Base-by-base conservation (phyloP, 192 early-diverging fungal species). In the Jimgerdemannia lactiflua region DNA sequence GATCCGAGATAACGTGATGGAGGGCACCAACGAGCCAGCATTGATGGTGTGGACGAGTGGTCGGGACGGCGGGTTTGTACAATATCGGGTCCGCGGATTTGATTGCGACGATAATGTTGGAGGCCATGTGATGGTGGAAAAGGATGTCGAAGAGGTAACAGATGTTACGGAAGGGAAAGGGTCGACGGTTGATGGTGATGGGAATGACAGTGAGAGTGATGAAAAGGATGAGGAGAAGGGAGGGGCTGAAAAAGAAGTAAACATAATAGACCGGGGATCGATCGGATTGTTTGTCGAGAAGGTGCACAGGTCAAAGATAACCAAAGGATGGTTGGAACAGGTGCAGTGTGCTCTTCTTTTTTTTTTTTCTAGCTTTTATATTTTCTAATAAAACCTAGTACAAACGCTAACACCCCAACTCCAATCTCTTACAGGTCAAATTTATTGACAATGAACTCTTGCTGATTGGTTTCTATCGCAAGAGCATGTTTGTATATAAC, bases 261-360 rank as follows among this genome's bases (percentile, higher is more conserved):
- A 29, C 29, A 29, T 29, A 29, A 29, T 29, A 29, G 29, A 29
- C 29, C 29, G 29, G 29, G 29, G 29, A n/a, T n/a, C n/a, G n/a
- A n/a, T n/a, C n/a, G n/a, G n/a, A 29, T 29, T 29, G 29, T 29
- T 29, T 29, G 29, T 89, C 17, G 88, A 93, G 77, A 82, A 83
- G 43, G 75, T 90, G 11, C 87, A 87, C 66, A 75, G 75, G 41
- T 84, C 86, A n/a, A 88, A 88, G 71, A 83, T 96, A 42, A 95
- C 95, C 4, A 85, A 84, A 44, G 95, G 94, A 6, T 92, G 92
- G 89, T 68, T 95, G 41, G 94, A 95, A 79, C 80, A 82, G 11
- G 79, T 86, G 43, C 29, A 29, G 29, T 29, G 29, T 29, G 29
- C 29, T 29, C 29, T 29, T 29, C 1, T 29, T 29, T 29, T 29